Evolutionary conservation across 2,329 filamentous ascomycete genomes (phyloP), one percentile per base, ranked within the genome.

Genomic region (Phoma sp.): DNA sequence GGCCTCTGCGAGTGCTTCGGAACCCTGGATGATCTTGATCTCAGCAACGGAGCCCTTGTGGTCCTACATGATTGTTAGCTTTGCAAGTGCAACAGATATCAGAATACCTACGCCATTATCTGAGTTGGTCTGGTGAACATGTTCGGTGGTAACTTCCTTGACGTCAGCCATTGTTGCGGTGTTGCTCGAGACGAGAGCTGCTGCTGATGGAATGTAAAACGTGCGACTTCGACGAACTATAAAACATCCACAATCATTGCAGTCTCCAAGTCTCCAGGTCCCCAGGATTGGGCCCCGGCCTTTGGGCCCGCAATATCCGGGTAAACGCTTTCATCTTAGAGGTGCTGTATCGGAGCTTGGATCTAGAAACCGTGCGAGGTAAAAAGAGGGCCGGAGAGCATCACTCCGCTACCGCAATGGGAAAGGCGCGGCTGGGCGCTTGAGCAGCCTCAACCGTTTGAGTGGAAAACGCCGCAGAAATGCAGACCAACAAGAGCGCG

Each of bases 1-100:
- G 18, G 84, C 83, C 69, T 85, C 80, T 60, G 81, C 78, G 70
- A 80, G 84, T 42, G 82, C 81, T 60, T 83, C 81, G 59, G 79
- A 80, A 56, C 83, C 83, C 20, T 66, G 75, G 61, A 84, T 75
- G 52, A 81, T 74, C 61, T 78, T 81, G 60, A 78, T 69, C 50
- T 76, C 67, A 29, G 67, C 68, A 32, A 65, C 49, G n/a, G 40
- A 37, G n/a, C 29, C 43, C 42, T 63, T 57, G 21, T 26, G n/a
- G 29, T 58, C 53, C 63, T 66, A 39, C 14, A 43, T 6, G 47
- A 33, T 12, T 30, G 47, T 53, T 6, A 42, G 23, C 20, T 25
- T 21, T 10, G 30, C 15, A 14, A 15, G 18, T 33, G 15, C 28
- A 15, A 17, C 28, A n/a, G 15, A 12, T 26, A 12, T 30, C 4